These are phyloP conservation scores for Lepiota brunneoincarnata DNA, from an alignment of 768 basidiomycete genomes.

Conservation along the genomic window DNA sequence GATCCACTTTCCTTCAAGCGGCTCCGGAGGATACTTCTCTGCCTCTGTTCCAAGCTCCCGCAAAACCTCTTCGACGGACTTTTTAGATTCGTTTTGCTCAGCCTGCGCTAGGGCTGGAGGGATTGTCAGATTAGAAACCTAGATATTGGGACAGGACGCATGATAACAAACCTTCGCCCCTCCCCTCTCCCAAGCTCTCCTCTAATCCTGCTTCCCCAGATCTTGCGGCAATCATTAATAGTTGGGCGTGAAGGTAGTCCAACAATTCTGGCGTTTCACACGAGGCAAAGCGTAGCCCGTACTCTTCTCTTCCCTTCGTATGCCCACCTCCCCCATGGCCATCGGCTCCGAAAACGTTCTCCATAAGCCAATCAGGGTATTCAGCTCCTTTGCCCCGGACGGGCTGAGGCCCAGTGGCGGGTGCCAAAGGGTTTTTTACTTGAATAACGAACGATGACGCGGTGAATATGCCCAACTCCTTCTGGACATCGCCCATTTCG, in stretches of 20 bases:
- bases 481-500: constrained; percentile 51
- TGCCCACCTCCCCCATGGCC: constrained; percentile 11
- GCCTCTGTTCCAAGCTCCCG: constrained; percentile 42
- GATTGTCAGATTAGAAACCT: neutral
- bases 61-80: constrained; percentile 39
- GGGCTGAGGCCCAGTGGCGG: constrained; percentile 31
- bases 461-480: constrained; percentile 48
- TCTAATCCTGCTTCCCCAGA: constrained; percentile 47
- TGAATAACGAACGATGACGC: constrained; percentile 57
- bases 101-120: constrained; percentile 35
- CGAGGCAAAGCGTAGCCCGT: constrained; percentile 49
- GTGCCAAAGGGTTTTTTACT: constrained; percentile 58
- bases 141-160: neutral
- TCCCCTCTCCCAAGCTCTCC: constrained; percentile 46
- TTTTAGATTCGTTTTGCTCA: constrained; percentile 36
- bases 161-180: constrained; percentile 44
- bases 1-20: constrained; percentile 50
- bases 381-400: constrained; percentile 32
- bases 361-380: constrained; percentile 47
- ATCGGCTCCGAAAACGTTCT: constrained; percentile 41
- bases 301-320: constrained; percentile 38
- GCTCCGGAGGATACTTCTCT: constrained; percentile 39
- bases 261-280: constrained; percentile 51
- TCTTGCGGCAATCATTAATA: constrained; percentile 52
- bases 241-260: constrained; percentile 51